These are phyloP conservation scores for Spizellomyces sp. DNA, from an alignment of 192 early-diverging fungal genomes.

Conservation along the genomic window DNA sequence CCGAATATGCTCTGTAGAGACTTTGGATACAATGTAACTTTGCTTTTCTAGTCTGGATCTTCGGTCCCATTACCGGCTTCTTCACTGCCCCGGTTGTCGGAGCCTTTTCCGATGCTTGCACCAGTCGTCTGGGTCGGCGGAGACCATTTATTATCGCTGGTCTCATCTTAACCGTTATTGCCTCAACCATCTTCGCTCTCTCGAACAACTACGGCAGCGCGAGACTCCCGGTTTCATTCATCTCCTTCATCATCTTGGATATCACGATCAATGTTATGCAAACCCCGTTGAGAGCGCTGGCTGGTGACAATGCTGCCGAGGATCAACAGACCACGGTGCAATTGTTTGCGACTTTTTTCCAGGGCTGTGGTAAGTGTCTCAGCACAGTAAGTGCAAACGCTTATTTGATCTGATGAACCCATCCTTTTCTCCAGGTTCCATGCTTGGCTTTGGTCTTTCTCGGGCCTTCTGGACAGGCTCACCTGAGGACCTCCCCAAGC, in stretches of 20 bases:
- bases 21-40: not conserved
- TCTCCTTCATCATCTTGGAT: constrained; percentile 9
- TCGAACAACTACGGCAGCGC: not conserved
- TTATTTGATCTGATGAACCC: no score
- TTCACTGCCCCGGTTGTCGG: constrained; percentile 9
- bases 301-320: constrained; percentile 14
- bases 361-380: not conserved
- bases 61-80: constrained; percentile 11
- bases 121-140: not conserved
- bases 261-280: constrained; percentile 14
- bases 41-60: constrained; percentile 5
- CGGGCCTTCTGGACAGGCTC: constrained; percentile 1
- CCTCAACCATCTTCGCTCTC: not conserved
- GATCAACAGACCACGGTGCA: constrained; percentile 13
- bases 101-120: constrained; percentile 1
- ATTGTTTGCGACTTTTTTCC: constrained; percentile 3
- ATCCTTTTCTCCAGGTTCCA: not conserved
- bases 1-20: not conserved
- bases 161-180: constrained; percentile 4
- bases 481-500: not conserved
- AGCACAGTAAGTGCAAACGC: no score
- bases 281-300: constrained; percentile 1
- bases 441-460: constrained; percentile 3
- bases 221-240: not conserved
- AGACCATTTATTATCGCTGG: constrained; percentile 2